Percentiles rank a stretch among this genome's conserved stretches.
Evolutionary conservation across 2,329 filamentous ascomycete genomes (phyloP).

Genomic region (Aspergillus transmontanensis): DNA sequence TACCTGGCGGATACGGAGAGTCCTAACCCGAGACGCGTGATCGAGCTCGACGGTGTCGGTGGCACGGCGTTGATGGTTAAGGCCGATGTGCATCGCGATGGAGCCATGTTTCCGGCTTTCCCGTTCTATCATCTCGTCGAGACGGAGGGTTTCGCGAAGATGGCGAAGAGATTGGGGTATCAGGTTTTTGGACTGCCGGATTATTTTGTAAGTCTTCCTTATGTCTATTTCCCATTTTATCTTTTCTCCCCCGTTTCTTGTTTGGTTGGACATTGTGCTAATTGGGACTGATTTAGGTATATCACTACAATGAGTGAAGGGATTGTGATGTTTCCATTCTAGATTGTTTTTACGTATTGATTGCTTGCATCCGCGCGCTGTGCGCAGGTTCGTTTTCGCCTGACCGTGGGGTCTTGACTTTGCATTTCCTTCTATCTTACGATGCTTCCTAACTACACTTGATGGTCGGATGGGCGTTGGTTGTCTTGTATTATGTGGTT

Average conservation of each 20-base stretch:
- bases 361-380: slow-evolving; percentile 9
- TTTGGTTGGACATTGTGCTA: neutral
- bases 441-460: neutral
- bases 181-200: slow-evolving; percentile 86
- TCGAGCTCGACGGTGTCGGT: slow-evolving; percentile 88
- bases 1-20: slow-evolving; percentile 64
- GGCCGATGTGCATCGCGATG: slow-evolving; percentile 93
- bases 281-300: slow-evolving; percentile 60
- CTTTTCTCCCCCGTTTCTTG: neutral
- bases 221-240: neutral
- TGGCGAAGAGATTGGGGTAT: slow-evolving; percentile 89
- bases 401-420: neutral
- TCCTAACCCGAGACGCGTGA: slow-evolving; percentile 62
- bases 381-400: neutral
- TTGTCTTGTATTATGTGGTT: neutral
- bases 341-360: slow-evolving; percentile 1
- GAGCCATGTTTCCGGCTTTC: slow-evolving; percentile 97
- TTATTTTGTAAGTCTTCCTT: slow-evolving; percentile 73
- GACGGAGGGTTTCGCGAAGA: slow-evolving; percentile 97
- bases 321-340: neutral
- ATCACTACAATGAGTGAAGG: slow-evolving; percentile 80
- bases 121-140: slow-evolving; percentile 96
- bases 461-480: neutral
- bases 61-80: slow-evolving; percentile 92
- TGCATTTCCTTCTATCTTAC: neutral